Evolutionary conservation across 306 rosid genomes (phyloP), one percentile per base, ranked within the genome.

Genomic region (Boehmeria nivea): DNA sequence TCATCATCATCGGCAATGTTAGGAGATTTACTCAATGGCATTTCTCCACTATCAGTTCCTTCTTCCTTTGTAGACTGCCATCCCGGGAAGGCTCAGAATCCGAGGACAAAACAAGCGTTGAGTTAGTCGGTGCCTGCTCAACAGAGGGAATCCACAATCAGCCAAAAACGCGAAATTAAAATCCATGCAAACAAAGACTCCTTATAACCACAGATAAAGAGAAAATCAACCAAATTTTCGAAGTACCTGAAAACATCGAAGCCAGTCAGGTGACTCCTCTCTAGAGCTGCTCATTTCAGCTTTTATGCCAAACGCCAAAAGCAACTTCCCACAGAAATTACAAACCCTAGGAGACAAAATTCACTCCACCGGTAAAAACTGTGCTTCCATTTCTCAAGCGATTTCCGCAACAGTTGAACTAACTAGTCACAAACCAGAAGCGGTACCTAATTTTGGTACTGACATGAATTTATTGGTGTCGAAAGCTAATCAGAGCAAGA

Each of bases 211-310:
- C 4, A 57, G 11, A 57, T 31, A 47, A 9, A 42, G n/a, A 17
- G 3, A 40, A 42, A 37, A 64, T 19, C 3, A 51, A 60, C 48
- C 15, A 5, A 1, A 13, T 52, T 8, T 51, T 33, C 7, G 21
- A 12, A 13, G 47, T 64, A 86, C 97, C 87, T 78, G 72, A 71
- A 69, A 90, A 59, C 84, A 62, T 42, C 83, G 97, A 75, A 90
- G 70, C 97, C 97, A 86, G 58, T 87, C 95, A 1, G 98, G 95
- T 27, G 98, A 90, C 22, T 72, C 70, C 58, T 90, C 98, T 66
- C 98, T 71, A 23, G 95, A 78, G 54, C 55, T 52, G 83, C 82
- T 76, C 98, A 90, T 84, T 60, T 53, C 21, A 11, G 25, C 39
- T 19, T 17, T 53, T 28, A 28, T 14, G 37, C 18, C 36, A 26